Base-by-base conservation (phyloP, 202 grass and related monocot genomes). In the Eragrostis tef region DNA sequence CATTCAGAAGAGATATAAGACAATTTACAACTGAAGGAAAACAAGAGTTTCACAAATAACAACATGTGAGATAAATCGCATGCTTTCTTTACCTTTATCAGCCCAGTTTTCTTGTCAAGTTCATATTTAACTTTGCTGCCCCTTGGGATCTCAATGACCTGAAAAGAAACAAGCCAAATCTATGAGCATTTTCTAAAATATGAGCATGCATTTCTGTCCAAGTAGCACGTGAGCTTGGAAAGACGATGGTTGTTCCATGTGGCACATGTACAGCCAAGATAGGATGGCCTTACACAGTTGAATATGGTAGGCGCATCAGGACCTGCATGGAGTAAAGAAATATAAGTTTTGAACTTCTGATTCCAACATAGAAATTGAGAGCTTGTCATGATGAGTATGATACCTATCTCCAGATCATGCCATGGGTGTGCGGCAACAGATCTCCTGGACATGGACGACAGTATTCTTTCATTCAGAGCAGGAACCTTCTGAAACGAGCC, bases 371-470 rank as follows among this genome's bases (percentile, higher is more conserved):
- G 20, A 70, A 68, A 73, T 15, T 7, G 0, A 57, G 0, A 15
- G 15, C 15, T 39, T 71, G 15, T 79, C 46, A 85, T 49, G 46
- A 62, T 22, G 34, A 45, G 67, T 61, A 67, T 21, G 65, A 64
- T 97, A 97, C 94, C 94, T 44, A 97, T 94, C 69, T 97, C 94
- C 50, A 97, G 89, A 80, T 97, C 94, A 87, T 97, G 94, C 94
- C 94, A 97, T 17, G 94, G 90, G 75, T 97, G 94, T 1, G 94
- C 94, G 44, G 94, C 92, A 89, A 94, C 70, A 68, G 91, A 88
- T 56, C 91, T 90, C 62, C 78, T 82, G 46, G 94, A 86, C 80
- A 97, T 88, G 44, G 94, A 90, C 5, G 94, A 92, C 46, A 97
- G 70, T 52, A 86, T 97, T 52, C 92, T 90, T 86, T 97, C 91